Evolutionary conservation across 164 flowering plant species (phyloP).

Genomic region (Dillenia turbinata): DNA sequence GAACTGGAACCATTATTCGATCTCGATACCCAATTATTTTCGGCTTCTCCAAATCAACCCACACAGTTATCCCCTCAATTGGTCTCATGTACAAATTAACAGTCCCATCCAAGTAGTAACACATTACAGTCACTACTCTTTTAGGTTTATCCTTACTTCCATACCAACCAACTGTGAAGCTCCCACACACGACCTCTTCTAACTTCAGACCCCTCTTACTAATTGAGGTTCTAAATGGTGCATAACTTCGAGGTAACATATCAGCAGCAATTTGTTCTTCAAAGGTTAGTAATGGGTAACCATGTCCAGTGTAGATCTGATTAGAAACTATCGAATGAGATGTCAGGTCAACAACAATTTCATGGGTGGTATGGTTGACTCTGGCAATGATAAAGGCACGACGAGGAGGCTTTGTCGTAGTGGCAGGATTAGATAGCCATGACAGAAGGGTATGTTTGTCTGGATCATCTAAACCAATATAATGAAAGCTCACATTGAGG

Average conservation of each 20-base stretch:
- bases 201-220: constrained; percentile 38
- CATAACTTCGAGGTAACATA: constrained; percentile 20
- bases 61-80: constrained; percentile 40
- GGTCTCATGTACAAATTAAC: constrained; percentile 45
- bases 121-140: constrained; percentile 26
- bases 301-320: constrained; percentile 26
- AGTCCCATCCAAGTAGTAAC: constrained; percentile 33
- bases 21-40: constrained; percentile 34
- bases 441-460: too few relatives aligned
- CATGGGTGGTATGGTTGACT: too few relatives aligned
- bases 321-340: constrained; percentile 19
- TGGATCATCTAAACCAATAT: too few relatives aligned
- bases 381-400: too few relatives aligned
- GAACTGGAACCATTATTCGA: constrained; percentile 29
- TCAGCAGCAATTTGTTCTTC: constrained; percentile 34
- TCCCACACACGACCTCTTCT: constrained; percentile 31
- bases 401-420: too few relatives aligned
- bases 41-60: constrained; percentile 48
- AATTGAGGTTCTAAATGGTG: constrained; percentile 32
- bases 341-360: constrained; percentile 15
- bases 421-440: too few relatives aligned
- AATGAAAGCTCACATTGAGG: too few relatives aligned
- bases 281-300: constrained; percentile 37
- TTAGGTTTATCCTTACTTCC: constrained; percentile 28
- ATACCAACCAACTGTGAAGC: constrained; percentile 44